phyloP scores from a whole-genome alignment of 495 filamentous ascomycete species.

The Penicillium fimorum region DNA sequence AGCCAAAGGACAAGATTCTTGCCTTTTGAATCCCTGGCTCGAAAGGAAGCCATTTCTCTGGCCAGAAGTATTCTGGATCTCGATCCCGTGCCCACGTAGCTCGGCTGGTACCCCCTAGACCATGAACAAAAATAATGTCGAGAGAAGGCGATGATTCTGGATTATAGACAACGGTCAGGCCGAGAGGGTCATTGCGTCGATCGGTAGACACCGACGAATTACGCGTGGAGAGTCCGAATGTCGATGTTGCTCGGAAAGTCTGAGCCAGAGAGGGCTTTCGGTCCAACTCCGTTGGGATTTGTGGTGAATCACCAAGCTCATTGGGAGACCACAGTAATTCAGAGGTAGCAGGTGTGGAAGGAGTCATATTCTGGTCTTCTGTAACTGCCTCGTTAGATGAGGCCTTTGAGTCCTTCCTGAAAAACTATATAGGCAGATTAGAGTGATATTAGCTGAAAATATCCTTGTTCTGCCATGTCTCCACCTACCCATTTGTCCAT shows the following conservation, averaged over 20 bases:
- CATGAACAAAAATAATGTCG: slow-evolving; percentile 12
- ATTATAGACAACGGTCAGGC: slow-evolving; percentile 4
- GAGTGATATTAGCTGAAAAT: neutral
- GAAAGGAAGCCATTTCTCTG: slow-evolving; percentile 3
- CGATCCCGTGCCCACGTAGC: slow-evolving; percentile 4
- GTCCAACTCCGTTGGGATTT: neutral
- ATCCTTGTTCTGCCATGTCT: neutral
- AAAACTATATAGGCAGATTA: neutral
- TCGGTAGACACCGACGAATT: neutral
- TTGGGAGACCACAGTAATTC: neutral
- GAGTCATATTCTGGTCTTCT: neutral
- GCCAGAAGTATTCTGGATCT: slow-evolving; percentile 10
- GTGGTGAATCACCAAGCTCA: neutral
- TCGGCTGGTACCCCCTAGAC: slow-evolving; percentile 6
- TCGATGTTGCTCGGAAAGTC: neutral
- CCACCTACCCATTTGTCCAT: neutral
- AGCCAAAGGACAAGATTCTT: slow-evolving; percentile 8
- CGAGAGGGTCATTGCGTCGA: slow-evolving; percentile 7
- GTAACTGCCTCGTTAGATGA: neutral
- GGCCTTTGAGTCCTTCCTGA: neutral
- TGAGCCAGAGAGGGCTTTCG: neutral
- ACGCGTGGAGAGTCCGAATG: neutral
- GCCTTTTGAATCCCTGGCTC: neutral
- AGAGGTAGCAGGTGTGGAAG: neutral
- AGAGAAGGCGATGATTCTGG: slow-evolving; percentile 1